These are phyloP conservation scores for Elongisporangium prolatum DNA, from an alignment of 352 stramenopile genomes.

Conservation along the genomic window DNA sequence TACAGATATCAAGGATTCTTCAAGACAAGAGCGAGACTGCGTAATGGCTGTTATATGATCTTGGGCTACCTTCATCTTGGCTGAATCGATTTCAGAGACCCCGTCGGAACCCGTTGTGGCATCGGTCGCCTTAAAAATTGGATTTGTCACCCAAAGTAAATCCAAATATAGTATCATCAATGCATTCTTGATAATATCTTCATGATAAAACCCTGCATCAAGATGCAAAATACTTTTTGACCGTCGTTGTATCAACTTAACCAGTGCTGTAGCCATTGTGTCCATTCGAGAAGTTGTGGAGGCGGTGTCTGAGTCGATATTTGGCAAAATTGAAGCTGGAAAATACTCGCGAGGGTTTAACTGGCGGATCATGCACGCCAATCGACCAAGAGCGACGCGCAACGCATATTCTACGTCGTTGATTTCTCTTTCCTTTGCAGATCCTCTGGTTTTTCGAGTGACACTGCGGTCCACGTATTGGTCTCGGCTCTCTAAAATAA, in stretches of 20 bases:
- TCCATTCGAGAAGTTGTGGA: slow-evolving; percentile 26
- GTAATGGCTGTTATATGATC: slow-evolving; percentile 7
- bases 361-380: slow-evolving; percentile 58
- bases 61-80: slow-evolving; percentile 4
- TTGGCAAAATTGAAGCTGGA: slow-evolving; percentile 11
- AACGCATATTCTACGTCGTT: slow-evolving; percentile 70
- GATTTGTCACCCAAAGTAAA: slow-evolving; percentile 64
- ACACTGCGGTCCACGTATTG: slow-evolving; percentile 9
- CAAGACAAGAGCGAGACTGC: slow-evolving; percentile 31
- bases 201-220: slow-evolving; percentile 42
- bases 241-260: slow-evolving; percentile 42
- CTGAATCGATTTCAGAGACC: background rate
- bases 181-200: slow-evolving; percentile 60
- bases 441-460: slow-evolving; percentile 7
- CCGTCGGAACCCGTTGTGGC: background rate
- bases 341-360: slow-evolving; percentile 66
- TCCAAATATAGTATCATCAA: slow-evolving; percentile 71
- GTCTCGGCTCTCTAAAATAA: slow-evolving; percentile 16
- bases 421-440: slow-evolving; percentile 27
- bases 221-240: slow-evolving; percentile 41
- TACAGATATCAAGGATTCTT: slow-evolving; percentile 58
- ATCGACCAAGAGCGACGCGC: slow-evolving; percentile 44
- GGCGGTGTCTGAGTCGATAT: background rate
- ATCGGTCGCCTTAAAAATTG: slow-evolving; percentile 48
- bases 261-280: slow-evolving; percentile 21